These are phyloP conservation scores for Mycena belliarum DNA, from an alignment of 768 basidiomycete genomes.

Conservation along the genomic window DNA sequence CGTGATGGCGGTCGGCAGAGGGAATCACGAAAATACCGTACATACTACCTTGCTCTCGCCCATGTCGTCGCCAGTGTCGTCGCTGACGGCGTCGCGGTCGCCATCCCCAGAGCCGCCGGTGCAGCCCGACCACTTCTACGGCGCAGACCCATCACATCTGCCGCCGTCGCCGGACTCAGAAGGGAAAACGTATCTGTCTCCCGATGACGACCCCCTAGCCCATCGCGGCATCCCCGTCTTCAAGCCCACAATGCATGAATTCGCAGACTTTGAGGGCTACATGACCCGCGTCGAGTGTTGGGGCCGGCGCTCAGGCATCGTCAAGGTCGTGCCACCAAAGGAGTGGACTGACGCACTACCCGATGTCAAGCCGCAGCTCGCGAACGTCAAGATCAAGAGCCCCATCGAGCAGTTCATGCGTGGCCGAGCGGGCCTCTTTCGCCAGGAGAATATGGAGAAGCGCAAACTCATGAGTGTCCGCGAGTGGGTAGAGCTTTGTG, in stretches of 20 bases:
- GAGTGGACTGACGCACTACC: conserved; percentile 86
- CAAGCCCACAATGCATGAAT: conserved; percentile 90
- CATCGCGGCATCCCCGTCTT: conserved; percentile 95
- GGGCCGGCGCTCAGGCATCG: conserved; percentile 89
- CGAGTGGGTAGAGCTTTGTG: conserved; percentile 83
- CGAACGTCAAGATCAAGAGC: conserved; percentile 73
- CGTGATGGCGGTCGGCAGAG: neutral
- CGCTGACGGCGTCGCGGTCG: conserved; percentile 52
- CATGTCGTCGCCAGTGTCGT: conserved; percentile 29
- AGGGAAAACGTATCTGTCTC: conserved; percentile 67
- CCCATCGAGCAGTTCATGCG: conserved; percentile 95
- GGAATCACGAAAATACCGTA: neutral
- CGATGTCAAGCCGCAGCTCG: conserved; percentile 67
- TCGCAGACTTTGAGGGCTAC: conserved; percentile 88
- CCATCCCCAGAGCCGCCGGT: conserved; percentile 50
- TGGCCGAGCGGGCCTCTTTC: conserved; percentile 83
- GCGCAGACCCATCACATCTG: conserved; percentile 46
- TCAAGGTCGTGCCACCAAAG: conserved; percentile 93
- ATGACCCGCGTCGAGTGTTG: conserved; percentile 86
- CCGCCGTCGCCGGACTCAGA: conserved; percentile 67
- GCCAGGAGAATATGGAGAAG: conserved; percentile 90
- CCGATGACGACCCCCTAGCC: conserved; percentile 78
- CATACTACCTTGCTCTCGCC: neutral
- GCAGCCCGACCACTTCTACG: conserved; percentile 87
- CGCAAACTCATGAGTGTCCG: conserved; percentile 79